These are phyloP conservation scores for Arctium minus DNA, from an alignment of 129 eudicot genomes.

Conservation along the genomic window DNA sequence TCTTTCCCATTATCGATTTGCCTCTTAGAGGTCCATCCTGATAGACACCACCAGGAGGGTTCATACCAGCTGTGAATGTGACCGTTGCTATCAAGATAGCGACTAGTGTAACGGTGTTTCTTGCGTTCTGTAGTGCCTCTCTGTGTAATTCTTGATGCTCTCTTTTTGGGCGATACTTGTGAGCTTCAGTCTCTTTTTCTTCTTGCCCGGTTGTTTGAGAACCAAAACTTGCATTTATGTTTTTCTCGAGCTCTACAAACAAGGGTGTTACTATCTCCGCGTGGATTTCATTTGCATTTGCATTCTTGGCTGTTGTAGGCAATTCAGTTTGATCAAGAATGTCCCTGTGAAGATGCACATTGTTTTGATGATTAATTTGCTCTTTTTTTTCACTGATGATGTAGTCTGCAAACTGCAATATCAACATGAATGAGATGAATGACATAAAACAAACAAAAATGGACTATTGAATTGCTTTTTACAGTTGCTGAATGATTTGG, in stretches of 20 bases:
- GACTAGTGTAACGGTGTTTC: constrained; percentile 32
- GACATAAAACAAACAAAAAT: neutral
- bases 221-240: neutral
- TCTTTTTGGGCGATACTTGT: constrained; percentile 17
- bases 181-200: neutral
- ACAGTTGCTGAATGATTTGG: too few species aligned
- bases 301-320: neutral
- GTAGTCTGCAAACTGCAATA: constrained; percentile 25
- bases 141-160: constrained; percentile 10
- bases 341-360: neutral
- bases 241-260: neutral
- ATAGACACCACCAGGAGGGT: constrained; percentile 37
- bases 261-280: neutral
- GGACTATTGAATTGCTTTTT: too few species aligned
- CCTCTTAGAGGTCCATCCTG: constrained; percentile 29
- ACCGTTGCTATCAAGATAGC: constrained; percentile 32
- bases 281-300: neutral
- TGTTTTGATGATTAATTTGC: constrained; percentile 9
- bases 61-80: constrained; percentile 35
- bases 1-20: constrained; percentile 12
- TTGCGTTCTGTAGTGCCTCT: constrained; percentile 31
- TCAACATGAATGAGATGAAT: neutral
- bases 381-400: constrained; percentile 5
- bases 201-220: neutral
- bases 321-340: neutral